Percentiles rank a stretch among this genome's conserved stretches.
phyloP scores from a whole-genome alignment of 768 basidiomycete species.

The Amanita subjunquillea region DNA sequence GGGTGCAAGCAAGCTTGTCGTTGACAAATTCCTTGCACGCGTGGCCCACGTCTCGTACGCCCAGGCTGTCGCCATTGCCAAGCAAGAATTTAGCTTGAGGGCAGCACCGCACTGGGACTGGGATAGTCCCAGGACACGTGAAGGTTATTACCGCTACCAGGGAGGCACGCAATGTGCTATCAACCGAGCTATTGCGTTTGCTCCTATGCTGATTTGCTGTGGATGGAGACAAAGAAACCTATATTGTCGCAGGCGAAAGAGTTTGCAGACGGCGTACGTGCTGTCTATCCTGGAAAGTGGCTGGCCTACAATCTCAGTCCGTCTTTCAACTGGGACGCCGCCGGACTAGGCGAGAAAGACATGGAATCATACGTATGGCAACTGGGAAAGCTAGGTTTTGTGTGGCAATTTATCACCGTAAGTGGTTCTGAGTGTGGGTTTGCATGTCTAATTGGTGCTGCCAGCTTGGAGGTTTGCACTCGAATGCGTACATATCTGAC shows the following conservation, averaged over 20 bases:
- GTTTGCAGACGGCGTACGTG: constrained; percentile 84
- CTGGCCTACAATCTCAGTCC: constrained; percentile 93
- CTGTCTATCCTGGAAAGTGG: constrained; percentile 83
- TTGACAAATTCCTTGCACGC: constrained; percentile 54
- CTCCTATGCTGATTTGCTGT: constrained; percentile 84
- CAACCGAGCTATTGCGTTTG: constrained; percentile 85
- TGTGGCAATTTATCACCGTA: constrained; percentile 99
- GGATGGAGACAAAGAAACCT: constrained; percentile 97
- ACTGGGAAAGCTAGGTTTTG: constrained; percentile 90
- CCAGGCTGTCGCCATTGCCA: constrained; percentile 64
- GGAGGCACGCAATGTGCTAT: constrained; percentile 94
- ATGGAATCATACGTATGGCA: constrained; percentile 91
- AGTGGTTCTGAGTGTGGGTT: constrained; percentile 15
- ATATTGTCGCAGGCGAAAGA: constrained; percentile 86
- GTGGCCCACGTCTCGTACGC: constrained; percentile 60
- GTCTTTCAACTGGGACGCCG: constrained; percentile 91
- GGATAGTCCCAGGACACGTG: constrained; percentile 89
- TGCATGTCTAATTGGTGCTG: constrained; percentile 1
- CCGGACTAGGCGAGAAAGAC: constrained; percentile 75
- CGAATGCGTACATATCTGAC: constrained; percentile 95
- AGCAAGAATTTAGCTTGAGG: constrained; percentile 67
- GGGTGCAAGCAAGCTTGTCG: constrained; percentile 33
- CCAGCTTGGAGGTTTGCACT: constrained; percentile 93
- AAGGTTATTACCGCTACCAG: constrained; percentile 96
- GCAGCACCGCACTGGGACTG: constrained; percentile 85